A percentile compares a stretch with the other conserved stretches of the same genome.
These are phyloP conservation scores for Boletus tylopilopsis DNA, from an alignment of 768 basidiomycete species.

Conservation along the genomic window DNA sequence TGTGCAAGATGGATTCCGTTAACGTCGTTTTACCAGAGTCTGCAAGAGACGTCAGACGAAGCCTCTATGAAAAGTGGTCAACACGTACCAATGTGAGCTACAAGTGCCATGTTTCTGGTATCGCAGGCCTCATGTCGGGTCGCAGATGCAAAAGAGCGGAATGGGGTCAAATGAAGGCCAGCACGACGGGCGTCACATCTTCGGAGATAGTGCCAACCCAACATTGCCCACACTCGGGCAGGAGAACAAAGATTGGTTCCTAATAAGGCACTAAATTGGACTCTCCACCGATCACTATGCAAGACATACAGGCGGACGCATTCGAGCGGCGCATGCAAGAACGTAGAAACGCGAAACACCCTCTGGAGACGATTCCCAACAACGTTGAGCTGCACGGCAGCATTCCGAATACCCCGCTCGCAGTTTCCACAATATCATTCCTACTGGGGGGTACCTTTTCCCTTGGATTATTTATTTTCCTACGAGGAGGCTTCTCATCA, in stretches of 20 bases:
- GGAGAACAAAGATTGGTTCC: not conserved
- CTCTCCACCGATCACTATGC: slow-evolving; percentile 20
- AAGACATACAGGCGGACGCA: slow-evolving; percentile 28
- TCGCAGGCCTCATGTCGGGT: slow-evolving; percentile 34
- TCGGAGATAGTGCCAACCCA: slow-evolving; percentile 5
- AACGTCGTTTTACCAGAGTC: slow-evolving; percentile 90
- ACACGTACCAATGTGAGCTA: slow-evolving; percentile 79
- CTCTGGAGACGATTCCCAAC: slow-evolving; percentile 56
- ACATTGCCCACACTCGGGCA: slow-evolving; percentile 13
- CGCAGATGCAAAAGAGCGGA: slow-evolving; percentile 23
- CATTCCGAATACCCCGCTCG: slow-evolving; percentile 89
- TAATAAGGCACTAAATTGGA: slow-evolving; percentile 15
- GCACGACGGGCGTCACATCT: slow-evolving; percentile 11
- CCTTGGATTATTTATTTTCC: slow-evolving; percentile 50
- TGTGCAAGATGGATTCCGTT: slow-evolving; percentile 81
- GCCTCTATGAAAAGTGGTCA: not conserved
- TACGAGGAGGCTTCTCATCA: slow-evolving; percentile 40
- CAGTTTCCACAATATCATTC: slow-evolving; percentile 75
- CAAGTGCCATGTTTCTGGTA: slow-evolving; percentile 77
- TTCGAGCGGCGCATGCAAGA: slow-evolving; percentile 45
- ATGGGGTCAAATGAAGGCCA: not conserved
- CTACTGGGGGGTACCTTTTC: slow-evolving; percentile 73
- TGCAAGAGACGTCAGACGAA: slow-evolving; percentile 27
- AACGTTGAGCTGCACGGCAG: slow-evolving; percentile 40
- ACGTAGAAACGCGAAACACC: slow-evolving; percentile 32